Evolutionary conservation across 768 basidiomycete genomes (phyloP).

Genomic region (Mycena haematopus): DNA sequence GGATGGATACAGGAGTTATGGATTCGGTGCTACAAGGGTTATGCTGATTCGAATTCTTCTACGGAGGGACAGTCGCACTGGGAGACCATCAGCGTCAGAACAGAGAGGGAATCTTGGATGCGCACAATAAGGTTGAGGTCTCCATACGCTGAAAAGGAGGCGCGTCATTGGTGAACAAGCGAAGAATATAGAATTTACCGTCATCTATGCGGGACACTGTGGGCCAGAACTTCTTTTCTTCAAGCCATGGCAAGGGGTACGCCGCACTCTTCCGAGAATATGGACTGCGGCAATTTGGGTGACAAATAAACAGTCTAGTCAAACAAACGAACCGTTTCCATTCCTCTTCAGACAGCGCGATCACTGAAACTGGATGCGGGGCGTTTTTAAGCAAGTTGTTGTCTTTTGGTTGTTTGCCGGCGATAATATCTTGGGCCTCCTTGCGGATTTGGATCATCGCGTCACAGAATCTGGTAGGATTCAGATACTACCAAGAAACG

Average conservation of each 20-base stretch:
- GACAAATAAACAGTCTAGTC: not conserved
- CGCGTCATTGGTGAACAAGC: constrained; percentile 12
- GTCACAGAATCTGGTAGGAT: constrained; percentile 81
- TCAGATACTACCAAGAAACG: constrained; percentile 2
- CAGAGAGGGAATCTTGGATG: constrained; percentile 28
- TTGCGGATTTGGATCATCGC: constrained; percentile 96
- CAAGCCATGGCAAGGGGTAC: constrained; percentile 84
- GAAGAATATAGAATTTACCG: constrained; percentile 55
- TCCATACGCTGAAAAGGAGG: constrained; percentile 71
- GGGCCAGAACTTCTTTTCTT: constrained; percentile 97
- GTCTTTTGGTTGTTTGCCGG: constrained; percentile 87
- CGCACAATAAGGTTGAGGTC: constrained; percentile 89
- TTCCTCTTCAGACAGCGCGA: constrained; percentile 73
- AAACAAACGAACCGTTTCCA: constrained; percentile 77
- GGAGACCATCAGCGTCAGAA: constrained; percentile 17
- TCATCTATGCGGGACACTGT: constrained; percentile 92
- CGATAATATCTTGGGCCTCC: constrained; percentile 87
- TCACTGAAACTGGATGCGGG: constrained; percentile 84
- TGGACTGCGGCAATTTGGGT: constrained; percentile 55
- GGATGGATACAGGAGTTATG: constrained; percentile 45
- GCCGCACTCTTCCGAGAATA: constrained; percentile 92
- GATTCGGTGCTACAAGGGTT: not conserved
- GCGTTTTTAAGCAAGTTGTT: constrained; percentile 95
- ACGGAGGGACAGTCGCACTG: constrained; percentile 90
- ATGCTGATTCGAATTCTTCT: constrained; percentile 67